Percentiles rank a stretch among this genome's conserved stretches.
These are phyloP conservation scores for Abrus pulchellus DNA, from an alignment of 306 rosid genomes.

Conservation along the genomic window DNA sequence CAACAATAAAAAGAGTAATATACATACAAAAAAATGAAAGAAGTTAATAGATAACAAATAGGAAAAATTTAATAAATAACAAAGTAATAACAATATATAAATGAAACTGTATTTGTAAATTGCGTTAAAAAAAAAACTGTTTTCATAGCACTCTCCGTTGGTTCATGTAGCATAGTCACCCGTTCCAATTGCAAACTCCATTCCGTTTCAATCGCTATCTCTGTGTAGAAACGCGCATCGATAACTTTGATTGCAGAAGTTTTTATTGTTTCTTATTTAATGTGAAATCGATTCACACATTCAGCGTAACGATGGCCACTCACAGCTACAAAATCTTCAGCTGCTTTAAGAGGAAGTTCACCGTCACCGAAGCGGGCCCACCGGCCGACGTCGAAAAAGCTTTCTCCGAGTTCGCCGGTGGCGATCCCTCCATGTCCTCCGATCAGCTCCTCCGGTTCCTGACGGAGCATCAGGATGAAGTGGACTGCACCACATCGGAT, in stretches of 20 bases:
- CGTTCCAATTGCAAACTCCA: background rate
- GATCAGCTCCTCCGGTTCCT: conserved; percentile 69
- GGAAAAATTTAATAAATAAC: too few relatives aligned
- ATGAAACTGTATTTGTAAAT: background rate
- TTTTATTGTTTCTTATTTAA: too few relatives aligned
- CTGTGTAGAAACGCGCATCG: background rate
- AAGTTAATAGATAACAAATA: too few relatives aligned
- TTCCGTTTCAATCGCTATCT: background rate
- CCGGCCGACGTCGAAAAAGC: conserved; percentile 64
- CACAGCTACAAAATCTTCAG: conserved; percentile 65
- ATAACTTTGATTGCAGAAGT: background rate
- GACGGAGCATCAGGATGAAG: conserved; percentile 63
- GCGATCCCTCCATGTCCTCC: conserved; percentile 55
- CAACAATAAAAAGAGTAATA: too few relatives aligned
- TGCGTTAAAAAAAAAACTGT: too few relatives aligned
- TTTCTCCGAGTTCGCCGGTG: conserved; percentile 57
- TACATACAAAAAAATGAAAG: too few relatives aligned
- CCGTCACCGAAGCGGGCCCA: conserved; percentile 56
- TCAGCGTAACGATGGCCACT: conserved; percentile 35
- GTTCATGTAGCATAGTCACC: background rate
- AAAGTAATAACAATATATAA: background rate
- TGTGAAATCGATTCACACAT: background rate
- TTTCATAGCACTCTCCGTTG: background rate
- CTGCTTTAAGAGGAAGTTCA: conserved; percentile 70
- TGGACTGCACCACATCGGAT: conserved; percentile 46